Base-by-base conservation (phyloP, 768 basidiomycete genomes). In the Agrocybe pediades region DNA sequence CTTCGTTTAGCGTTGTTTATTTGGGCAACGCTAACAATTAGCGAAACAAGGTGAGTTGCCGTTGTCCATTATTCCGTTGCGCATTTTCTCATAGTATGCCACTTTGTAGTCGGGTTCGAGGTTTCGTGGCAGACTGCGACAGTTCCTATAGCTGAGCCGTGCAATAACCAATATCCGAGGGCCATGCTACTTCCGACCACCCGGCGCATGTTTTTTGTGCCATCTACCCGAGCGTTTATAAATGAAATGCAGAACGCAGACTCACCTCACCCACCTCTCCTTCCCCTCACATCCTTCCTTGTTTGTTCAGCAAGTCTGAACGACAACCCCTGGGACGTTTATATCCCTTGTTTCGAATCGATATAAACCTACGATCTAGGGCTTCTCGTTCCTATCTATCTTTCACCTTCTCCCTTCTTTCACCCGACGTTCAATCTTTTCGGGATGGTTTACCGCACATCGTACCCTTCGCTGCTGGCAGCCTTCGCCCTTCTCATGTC, bases 391-490 rank as follows among this genome's bases (percentile, higher is more conserved):
- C 39, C 16, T 11, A 26, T 46, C 46, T 46, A 46, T 20, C 29
- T 27, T 19, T 39, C 42, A 44, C n/a, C 33, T 23, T 39, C 40
- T 20, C 44, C 33, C 23, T 49, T 26, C 26, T 29, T 25, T 39
- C n/a, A 26, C 36, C 29, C 8, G 9, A 19, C 16, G 20, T 40
- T 17, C n/a, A 33, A 25, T 50, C 24, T 49, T 17, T 17, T 21
- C 24, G n/a, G 19, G 26, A 44, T 30, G 8, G 44, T 49, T 24
- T n/a, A 48, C 26, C 40, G 7, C 45, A 36, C 19, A 44, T 27
- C 29, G 26, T 36, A 43, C 40, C 23, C 36, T 46, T 54, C 60
- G 60, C 60, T 69, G 62, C 67, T 73, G 63, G 66, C 68, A 55
- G 63, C 66, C 39, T 41, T 64, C 43, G 9, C 68, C 40, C 9